Evolutionary conservation across 148 eudicot genomes (phyloP), one percentile per base, ranked within the genome.

Genomic region (Camellia japonica): DNA sequence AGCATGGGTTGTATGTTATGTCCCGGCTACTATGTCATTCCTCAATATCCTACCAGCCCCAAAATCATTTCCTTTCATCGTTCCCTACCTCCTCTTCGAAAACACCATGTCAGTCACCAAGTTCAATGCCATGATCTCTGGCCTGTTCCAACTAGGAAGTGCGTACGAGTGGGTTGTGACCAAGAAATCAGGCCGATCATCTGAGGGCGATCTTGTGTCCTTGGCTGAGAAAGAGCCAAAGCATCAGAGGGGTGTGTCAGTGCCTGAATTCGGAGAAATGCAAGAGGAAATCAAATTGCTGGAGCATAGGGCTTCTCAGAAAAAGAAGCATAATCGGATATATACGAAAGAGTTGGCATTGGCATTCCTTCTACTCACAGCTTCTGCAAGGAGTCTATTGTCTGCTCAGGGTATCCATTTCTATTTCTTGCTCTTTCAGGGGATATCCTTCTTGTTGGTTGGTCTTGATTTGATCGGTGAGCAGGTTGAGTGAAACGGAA

Each of bases 61-160:
- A 3, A 93, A 89, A 81, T 91, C 99, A 0, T 96, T 93, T 82
- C 99, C 99, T 0, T 96, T 93, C 86, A 92, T 96, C 7, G 98
- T 96, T 71, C 99, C 99, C 18, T 96, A 96, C 84, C 95, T 96
- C 41, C 89, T 96, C 14, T 96, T 96, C 15, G 99, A 96, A 84
- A 96, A 96, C 85, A 96, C 99, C 13, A 93, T 96, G 99, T 96
- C 99, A 0, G 95, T 96, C n/a, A 96, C 99, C 65, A 96, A 96
- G 84, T 96, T 96, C 87, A 93, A 91, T 78, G 99, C 99, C 84
- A 96, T 96, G 99, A 88, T 96, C 73, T 93, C 98, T 0, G 99
- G 99, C 59, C 87, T 96, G 19, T 96, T 96, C 90, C 99, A 96
- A 78, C 87, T 96, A 15, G 97, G 99, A 38, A 92, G 92, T 59